Conservation (phyloP, 352 stramenopile species). For the Detonula confervacea region DNA sequence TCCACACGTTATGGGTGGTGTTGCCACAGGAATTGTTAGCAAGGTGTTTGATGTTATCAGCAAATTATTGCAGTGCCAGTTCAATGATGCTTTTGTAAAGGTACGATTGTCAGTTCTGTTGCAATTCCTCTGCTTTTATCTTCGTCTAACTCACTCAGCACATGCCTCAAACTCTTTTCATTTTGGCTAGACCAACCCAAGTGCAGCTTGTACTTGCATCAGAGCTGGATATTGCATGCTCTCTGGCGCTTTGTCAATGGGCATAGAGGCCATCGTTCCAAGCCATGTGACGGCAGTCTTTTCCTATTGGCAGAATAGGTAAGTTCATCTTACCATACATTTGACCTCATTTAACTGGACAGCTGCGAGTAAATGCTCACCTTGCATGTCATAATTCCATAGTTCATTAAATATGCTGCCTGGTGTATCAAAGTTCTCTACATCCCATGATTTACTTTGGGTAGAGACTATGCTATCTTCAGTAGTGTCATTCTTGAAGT, state of each 20-base stretch:
- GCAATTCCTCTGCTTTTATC: no score
- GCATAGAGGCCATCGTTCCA: conserved; percentile 61
- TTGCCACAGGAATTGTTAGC: conserved; percentile 68
- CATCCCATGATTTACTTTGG: conserved; percentile 79
- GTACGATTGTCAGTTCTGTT: conserved; percentile 20
- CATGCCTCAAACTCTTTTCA: neutral
- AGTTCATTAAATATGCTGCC: conserved; percentile 57
- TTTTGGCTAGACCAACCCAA: conserved; percentile 53
- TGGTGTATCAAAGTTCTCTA: conserved; percentile 63
- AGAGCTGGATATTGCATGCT: conserved; percentile 80
- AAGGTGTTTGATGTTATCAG: conserved; percentile 67
- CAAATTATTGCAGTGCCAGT: conserved; percentile 73
- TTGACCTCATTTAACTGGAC: no score
- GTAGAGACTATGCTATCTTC: conserved; percentile 77
- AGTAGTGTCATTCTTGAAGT: conserved; percentile 80
- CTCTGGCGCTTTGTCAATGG: conserved; percentile 70
- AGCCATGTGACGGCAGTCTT: conserved; percentile 70
- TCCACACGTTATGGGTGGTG: conserved; percentile 69
- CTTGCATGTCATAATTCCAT: no score
- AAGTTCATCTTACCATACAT: no score
- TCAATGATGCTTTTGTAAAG: conserved; percentile 69
- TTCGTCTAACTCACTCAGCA: no score
- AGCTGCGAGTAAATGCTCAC: no score
- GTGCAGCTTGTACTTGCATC: conserved; percentile 74
- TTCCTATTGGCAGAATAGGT: conserved; percentile 69